A percentile compares a stretch with the other conserved stretches of the same genome.
Conservation (phyloP, 768 basidiomycete genomes). For the Hemileccinum rubropunctum region DNA sequence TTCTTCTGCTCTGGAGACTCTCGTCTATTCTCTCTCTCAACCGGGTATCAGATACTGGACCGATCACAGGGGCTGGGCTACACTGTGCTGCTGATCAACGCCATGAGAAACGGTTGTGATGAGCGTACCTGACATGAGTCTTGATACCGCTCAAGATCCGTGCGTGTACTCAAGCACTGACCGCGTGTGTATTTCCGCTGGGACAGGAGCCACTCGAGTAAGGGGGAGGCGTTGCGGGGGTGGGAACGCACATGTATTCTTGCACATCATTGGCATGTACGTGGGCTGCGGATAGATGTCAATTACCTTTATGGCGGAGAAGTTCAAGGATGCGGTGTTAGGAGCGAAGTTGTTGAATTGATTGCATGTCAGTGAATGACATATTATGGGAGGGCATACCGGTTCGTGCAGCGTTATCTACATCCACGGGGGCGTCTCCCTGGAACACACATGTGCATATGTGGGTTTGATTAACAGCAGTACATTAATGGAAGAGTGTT, state of each 20-base stretch:
- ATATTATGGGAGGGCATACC: neutral
- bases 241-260: conserved; percentile 22
- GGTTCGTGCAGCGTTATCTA: neutral
- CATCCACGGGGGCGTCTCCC: conserved; percentile 8
- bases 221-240: conserved; percentile 21
- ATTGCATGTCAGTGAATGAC: neutral
- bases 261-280: conserved; percentile 1
- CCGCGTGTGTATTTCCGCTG: conserved; percentile 16
- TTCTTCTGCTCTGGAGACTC: conserved; percentile 1
- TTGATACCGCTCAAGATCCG: conserved; percentile 36
- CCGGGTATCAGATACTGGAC: neutral
- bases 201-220: conserved; percentile 6
- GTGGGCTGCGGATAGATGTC: neutral
- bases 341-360: neutral
- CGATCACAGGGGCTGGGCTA: neutral
- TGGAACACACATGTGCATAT: neutral
- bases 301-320: conserved; percentile 7
- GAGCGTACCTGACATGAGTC: conserved; percentile 2
- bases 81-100: conserved; percentile 3
- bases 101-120: conserved; percentile 25
- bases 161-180: conserved; percentile 28
- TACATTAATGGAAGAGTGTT: neutral
- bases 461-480: neutral
- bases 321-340: conserved; percentile 2
- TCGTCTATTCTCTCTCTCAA: neutral